Evolutionary conservation across 108 stramenopile genomes (phyloP).

Genomic region (Cyclotella kingstonii): DNA sequence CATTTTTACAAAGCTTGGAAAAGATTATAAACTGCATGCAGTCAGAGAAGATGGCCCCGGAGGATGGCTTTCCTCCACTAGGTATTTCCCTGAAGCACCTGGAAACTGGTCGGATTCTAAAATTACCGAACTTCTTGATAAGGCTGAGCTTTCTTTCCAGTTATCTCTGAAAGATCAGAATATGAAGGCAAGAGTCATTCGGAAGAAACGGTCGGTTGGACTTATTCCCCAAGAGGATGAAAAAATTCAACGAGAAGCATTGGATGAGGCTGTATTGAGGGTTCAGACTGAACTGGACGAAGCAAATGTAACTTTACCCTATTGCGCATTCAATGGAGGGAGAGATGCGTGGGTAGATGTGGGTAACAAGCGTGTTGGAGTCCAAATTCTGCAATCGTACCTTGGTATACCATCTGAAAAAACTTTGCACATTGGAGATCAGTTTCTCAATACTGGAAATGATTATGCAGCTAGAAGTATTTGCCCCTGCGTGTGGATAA

Average conservation of each 20-base stretch:
- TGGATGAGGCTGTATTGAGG: constrained; percentile 87
- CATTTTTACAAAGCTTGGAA: constrained; percentile 45
- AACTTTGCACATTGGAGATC: constrained; percentile 91
- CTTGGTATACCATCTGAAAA: constrained; percentile 65
- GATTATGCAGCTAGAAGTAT: constrained; percentile 85
- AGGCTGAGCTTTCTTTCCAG: constrained; percentile 58
- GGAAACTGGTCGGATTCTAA: constrained; percentile 80
- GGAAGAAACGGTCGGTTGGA: constrained; percentile 87
- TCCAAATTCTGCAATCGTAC: constrained; percentile 75
- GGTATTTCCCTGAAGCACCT: constrained; percentile 62
- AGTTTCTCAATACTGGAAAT: constrained; percentile 91
- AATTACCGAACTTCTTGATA: constrained; percentile 67
- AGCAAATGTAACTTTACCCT: constrained; percentile 61
- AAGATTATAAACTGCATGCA: constrained; percentile 73
- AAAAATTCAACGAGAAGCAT: constrained; percentile 74
- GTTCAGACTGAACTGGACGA: constrained; percentile 66
- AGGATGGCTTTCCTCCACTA: constrained; percentile 84
- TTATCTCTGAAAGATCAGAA: constrained; percentile 61
- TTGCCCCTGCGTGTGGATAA: constrained; percentile 92
- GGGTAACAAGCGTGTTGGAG: constrained; percentile 93
- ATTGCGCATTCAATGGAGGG: constrained; percentile 94
- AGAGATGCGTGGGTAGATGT: constrained; percentile 91
- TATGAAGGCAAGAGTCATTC: constrained; percentile 71
- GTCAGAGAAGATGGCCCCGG: constrained; percentile 78
- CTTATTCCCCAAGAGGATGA: constrained; percentile 63